Evolutionary conservation across 306 rosid species (phyloP), one percentile per base, ranked within the genome.

Genomic region (Styphnolobium japonicum): DNA sequence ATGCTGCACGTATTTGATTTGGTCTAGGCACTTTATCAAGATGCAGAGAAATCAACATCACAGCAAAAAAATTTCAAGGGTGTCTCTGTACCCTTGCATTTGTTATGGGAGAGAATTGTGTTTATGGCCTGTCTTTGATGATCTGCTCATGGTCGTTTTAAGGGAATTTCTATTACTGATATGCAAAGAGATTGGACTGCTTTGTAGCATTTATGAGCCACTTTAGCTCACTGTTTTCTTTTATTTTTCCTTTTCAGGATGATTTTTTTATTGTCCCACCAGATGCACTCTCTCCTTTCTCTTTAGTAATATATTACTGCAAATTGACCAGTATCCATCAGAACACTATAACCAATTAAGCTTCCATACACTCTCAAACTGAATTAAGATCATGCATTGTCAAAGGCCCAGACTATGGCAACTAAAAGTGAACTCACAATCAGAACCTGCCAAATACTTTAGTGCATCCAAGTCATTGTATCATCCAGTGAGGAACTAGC

Each of bases 41-140:
- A 73, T 29, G 70, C 62, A 22, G 53, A 55, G 62, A 23, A 55
- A 73, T 31, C 70, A 81, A 52, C 72, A 33, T 21, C 33, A 51
- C 14, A 16, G 45, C 48, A 75, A 11, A 29, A 0, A 12, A 19
- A 25, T 11, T 53, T 72, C 23, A 53, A 72, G 25, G 36, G 22
- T 19, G 49, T 33, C 21, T 18, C 45, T 43, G 4, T 16, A 15
- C 33, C 60, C 43, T 18, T 45, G 11, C 42, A 61, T 75, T 45
- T 48, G 36, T 46, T 27, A 45, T 7, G 37, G 25, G 62, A 76
- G 8, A 46, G 15, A 33, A 10, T 19, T 31, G 71, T 48, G 48
- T 29, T 61, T 61, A 46, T 46, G 14, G 46, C 37, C 49, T 5
- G 6, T 43, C 68, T 8, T 58, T 39, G 51, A 58, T 6, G 56